phyloP scores from a whole-genome alignment of 2,329 filamentous ascomycete genomes.

The Xylaria multiplex region DNA sequence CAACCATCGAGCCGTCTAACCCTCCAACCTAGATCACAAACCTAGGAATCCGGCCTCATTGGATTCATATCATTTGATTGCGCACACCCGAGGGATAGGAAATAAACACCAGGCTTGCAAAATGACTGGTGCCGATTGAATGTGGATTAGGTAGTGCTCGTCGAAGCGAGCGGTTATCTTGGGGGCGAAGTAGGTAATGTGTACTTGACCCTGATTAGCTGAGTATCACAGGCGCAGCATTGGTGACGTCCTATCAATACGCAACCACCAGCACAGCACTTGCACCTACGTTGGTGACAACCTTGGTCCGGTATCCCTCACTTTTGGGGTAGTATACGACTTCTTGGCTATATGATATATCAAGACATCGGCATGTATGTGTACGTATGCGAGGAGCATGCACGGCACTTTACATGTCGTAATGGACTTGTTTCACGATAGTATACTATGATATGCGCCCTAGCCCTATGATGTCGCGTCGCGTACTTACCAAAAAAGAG shows the following conservation, averaged over 20 bases:
- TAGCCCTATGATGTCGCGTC: not conserved
- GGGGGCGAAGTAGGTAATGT: not conserved
- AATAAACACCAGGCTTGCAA: not conserved
- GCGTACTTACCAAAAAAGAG: no score
- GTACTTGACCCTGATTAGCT: not conserved
- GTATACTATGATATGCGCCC: not conserved
- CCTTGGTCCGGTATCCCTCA: not conserved
- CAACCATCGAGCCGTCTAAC: no score
- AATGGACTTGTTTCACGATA: not conserved
- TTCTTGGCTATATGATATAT: constrained; percentile 34
- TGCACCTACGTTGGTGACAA: no score
- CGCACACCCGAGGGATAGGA: not conserved
- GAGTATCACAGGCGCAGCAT: not conserved
- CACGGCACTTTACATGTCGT: no score
- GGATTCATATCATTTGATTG: not conserved
- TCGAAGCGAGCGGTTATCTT: not conserved
- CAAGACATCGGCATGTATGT: not conserved
- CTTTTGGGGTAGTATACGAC: not conserved
- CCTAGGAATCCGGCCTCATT: no score
- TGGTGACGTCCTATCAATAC: not conserved
- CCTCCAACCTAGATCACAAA: no score
- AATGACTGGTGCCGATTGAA: not conserved
- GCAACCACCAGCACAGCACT: no score
- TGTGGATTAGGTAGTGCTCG: no score
- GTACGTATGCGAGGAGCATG: not conserved